phyloP scores from a whole-genome alignment of 139 green algal species.

The Coelastrella sp. region DNA sequence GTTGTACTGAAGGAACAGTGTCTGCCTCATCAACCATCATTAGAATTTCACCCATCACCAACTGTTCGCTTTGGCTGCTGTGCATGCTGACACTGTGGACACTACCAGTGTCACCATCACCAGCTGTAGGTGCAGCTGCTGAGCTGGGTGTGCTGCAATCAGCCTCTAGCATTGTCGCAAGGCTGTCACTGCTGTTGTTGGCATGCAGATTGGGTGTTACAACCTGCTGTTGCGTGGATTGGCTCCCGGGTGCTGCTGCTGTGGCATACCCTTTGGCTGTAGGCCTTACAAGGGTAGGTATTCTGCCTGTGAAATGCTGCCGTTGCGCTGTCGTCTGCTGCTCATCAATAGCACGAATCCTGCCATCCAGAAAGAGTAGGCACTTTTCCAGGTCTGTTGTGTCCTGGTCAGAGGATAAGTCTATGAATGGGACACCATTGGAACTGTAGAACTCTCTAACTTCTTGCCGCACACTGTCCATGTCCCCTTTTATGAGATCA shows the following conservation, averaged over 20 bases:
- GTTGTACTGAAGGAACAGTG: not conserved
- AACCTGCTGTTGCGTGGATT: too few species aligned
- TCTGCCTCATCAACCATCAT: not conserved
- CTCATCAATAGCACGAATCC: not conserved
- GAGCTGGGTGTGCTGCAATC: conserved; percentile 2
- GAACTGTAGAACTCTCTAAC: conserved; percentile 56
- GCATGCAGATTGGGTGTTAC: not conserved
- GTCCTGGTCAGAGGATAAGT: conserved; percentile 88
- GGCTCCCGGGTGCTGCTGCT: not conserved
- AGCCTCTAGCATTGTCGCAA: not conserved
- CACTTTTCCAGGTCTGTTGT: conserved; percentile 93
- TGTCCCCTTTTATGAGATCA: conserved; percentile 75
- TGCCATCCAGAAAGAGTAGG: conserved; percentile 62
- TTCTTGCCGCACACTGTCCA: conserved; percentile 82
- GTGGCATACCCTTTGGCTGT: not conserved
- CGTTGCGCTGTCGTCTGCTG: not conserved
- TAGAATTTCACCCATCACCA: not conserved
- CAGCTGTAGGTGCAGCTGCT: conserved; percentile 6
- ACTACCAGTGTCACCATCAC: not conserved
- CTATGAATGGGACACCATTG: conserved; percentile 66
- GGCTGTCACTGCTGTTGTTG: not conserved
- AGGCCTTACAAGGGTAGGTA: not conserved
- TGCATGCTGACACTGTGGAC: conserved; percentile 20
- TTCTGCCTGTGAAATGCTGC: not conserved
- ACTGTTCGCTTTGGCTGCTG: not conserved